Evolutionary conservation across 176 grass and related monocot species (phyloP).

Genomic region (Zea luxurians): DNA sequence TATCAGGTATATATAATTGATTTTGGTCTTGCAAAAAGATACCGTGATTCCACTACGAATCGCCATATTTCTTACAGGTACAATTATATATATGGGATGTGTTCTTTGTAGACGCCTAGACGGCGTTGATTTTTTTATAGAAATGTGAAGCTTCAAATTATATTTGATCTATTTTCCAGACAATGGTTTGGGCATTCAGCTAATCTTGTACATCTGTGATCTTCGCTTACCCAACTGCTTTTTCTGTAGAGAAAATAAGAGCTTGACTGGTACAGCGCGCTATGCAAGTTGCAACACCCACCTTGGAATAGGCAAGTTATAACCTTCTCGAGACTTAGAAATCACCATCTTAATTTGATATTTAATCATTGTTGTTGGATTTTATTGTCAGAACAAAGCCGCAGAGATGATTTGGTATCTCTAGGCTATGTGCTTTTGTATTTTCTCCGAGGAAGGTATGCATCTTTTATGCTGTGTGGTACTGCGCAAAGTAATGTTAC

Average conservation of each 20-base stretch:
- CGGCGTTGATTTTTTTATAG: neutral
- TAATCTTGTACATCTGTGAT: neutral
- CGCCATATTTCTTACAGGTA: constrained; percentile 95
- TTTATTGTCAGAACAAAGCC: constrained; percentile 83
- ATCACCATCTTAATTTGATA: constrained; percentile 26
- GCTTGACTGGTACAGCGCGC: constrained; percentile 89
- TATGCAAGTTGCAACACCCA: constrained; percentile 98
- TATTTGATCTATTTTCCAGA: constrained; percentile 2
- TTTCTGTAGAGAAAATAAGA: constrained; percentile 88
- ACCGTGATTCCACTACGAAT: constrained; percentile 80
- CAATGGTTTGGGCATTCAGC: constrained; percentile 14
- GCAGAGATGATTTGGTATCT: constrained; percentile 95
- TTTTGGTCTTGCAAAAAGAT: constrained; percentile 99
- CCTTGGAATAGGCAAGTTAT: constrained; percentile 79
- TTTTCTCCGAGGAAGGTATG: constrained; percentile 89
- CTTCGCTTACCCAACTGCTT: constrained; percentile 23
- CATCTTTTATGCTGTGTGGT: neutral
- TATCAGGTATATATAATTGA: constrained; percentile 95
- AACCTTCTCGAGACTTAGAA: constrained; percentile 12
- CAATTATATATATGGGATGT: constrained; percentile 15
- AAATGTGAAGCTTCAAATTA: constrained; percentile 3
- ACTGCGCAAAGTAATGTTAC: constrained; percentile 4
- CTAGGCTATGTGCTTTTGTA: constrained; percentile 97
- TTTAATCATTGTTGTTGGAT: constrained; percentile 35
- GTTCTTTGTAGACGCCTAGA: neutral